A percentile compares a stretch with the other conserved stretches of the same genome.
phyloP scores from a whole-genome alignment of 1,284 basidiomycete species.

The Megacollybia platyphylla region DNA sequence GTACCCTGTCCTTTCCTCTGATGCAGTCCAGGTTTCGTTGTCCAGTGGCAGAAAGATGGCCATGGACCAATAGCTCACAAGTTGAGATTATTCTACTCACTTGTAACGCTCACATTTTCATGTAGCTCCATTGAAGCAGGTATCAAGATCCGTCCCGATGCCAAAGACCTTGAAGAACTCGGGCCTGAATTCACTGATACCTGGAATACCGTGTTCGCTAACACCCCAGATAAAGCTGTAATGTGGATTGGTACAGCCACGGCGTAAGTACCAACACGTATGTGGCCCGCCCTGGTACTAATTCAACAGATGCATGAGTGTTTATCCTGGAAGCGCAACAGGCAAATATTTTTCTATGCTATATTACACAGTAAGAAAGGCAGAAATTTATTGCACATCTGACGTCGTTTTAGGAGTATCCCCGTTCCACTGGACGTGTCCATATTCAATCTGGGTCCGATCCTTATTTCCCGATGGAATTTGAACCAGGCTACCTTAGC shows the following conservation, averaged over 20 bases:
- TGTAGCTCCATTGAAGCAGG: slow-evolving; percentile 29
- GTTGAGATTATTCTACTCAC: slow-evolving; percentile 15
- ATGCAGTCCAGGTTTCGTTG: slow-evolving; percentile 18
- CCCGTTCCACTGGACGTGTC: slow-evolving; percentile 19
- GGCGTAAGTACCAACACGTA: slow-evolving; percentile 12
- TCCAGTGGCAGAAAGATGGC: slow-evolving; percentile 29
- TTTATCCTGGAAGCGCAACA: slow-evolving; percentile 10
- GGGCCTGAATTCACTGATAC: slow-evolving; percentile 27
- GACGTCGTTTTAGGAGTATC: slow-evolving; percentile 14
- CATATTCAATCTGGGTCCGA: slow-evolving; percentile 22
- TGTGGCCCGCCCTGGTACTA: background rate
- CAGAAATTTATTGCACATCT: background rate
- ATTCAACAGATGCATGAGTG: slow-evolving; percentile 14
- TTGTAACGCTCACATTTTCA: background rate
- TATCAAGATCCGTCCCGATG: slow-evolving; percentile 32
- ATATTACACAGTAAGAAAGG: slow-evolving; percentile 15
- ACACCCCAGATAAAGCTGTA: slow-evolving; percentile 35
- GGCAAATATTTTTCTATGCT: slow-evolving; percentile 20
- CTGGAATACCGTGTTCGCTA: slow-evolving; percentile 29
- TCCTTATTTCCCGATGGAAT: slow-evolving; percentile 16
- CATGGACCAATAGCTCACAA: slow-evolving; percentile 37
- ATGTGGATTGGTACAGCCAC: slow-evolving; percentile 20
- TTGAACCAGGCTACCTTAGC: slow-evolving; percentile 15
- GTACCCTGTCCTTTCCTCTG: background rate
- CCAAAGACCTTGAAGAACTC: slow-evolving; percentile 26